These are phyloP conservation scores for Penicillium sp. DNA, from an alignment of 2,329 filamentous ascomycete genomes.

Conservation along the genomic window DNA sequence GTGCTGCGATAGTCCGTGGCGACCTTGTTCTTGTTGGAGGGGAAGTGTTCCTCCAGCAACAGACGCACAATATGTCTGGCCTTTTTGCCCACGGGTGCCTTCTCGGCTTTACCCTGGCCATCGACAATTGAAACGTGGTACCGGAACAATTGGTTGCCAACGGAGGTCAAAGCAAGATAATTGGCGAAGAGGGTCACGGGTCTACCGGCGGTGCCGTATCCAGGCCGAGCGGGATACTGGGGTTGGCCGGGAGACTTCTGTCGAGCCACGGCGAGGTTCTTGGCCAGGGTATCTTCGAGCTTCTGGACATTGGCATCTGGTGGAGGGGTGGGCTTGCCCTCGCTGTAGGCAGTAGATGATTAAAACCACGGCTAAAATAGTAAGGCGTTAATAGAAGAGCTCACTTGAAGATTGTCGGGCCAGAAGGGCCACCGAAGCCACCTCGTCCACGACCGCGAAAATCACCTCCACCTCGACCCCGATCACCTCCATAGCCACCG, in stretches of 20 bases:
- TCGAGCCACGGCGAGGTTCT: slow-evolving; percentile 20
- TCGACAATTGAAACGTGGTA: slow-evolving; percentile 37
- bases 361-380: background rate
- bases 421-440: slow-evolving; percentile 19
- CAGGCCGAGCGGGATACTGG: slow-evolving; percentile 34
- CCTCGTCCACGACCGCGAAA: slow-evolving; percentile 12
- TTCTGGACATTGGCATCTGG: slow-evolving; percentile 25
- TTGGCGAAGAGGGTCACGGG: slow-evolving; percentile 37
- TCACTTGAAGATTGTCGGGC: slow-evolving; percentile 29
- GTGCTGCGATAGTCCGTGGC: slow-evolving; percentile 41
- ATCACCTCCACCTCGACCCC: slow-evolving; percentile 11
- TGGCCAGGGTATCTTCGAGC: slow-evolving; percentile 25
- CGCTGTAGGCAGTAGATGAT: slow-evolving; percentile 13
- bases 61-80: slow-evolving; percentile 47
- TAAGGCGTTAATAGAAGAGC: slow-evolving; percentile 6
- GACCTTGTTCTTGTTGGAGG: slow-evolving; percentile 23
- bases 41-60: slow-evolving; percentile 39
- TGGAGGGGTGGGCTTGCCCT: slow-evolving; percentile 14
- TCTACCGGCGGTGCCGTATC: slow-evolving; percentile 34
- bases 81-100: slow-evolving; percentile 37
- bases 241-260: slow-evolving; percentile 14
- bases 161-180: slow-evolving; percentile 36
- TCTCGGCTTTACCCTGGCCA: background rate
- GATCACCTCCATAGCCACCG: background rate
- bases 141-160: slow-evolving; percentile 36